phyloP scores from a whole-genome alignment of 768 basidiomycete species.

The Naganishia randhawae region DNA sequence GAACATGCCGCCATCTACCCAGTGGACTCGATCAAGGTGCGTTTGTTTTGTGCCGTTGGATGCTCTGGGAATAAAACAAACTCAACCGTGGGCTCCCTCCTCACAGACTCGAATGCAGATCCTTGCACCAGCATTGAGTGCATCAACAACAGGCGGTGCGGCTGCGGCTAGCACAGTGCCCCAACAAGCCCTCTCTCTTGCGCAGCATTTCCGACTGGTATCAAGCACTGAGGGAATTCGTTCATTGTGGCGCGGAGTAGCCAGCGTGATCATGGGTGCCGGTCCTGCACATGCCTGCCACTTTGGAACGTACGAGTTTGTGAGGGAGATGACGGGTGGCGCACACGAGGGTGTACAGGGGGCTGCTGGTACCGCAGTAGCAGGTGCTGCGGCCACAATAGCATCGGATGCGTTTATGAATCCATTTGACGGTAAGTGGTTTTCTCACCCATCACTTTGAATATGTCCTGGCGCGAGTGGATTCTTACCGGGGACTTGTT shows the following conservation, averaged over 20 bases:
- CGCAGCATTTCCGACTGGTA: conserved; percentile 56
- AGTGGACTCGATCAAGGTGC: conserved; percentile 93
- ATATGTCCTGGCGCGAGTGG: background rate
- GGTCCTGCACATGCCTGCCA: conserved; percentile 98
- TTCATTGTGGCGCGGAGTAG: conserved; percentile 91
- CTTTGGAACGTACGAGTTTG: conserved; percentile 90
- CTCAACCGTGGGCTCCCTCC: conserved; percentile 1
- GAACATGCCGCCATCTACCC: conserved; percentile 99
- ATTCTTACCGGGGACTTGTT: background rate
- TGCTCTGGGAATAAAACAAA: background rate
- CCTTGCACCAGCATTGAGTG: conserved; percentile 39
- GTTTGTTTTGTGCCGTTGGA: too few relatives aligned
- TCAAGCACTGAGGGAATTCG: conserved; percentile 88
- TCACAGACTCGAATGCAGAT: conserved; percentile 97
- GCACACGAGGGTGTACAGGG: conserved; percentile 65
- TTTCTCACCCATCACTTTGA: background rate
- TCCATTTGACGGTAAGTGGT: conserved; percentile 85
- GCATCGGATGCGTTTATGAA: conserved; percentile 98
- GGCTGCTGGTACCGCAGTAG: conserved; percentile 82
- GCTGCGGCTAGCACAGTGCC: conserved; percentile 25
- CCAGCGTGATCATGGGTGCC: conserved; percentile 90
- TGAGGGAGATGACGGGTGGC: conserved; percentile 84
- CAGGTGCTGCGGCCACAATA: conserved; percentile 90
- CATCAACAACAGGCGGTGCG: conserved; percentile 25
- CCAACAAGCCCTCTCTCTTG: conserved; percentile 32